Percentiles rank a stretch among this genome's conserved stretches.
Conservation (phyloP, 495 filamentous ascomycete species). For the Penicillium canariense region DNA sequence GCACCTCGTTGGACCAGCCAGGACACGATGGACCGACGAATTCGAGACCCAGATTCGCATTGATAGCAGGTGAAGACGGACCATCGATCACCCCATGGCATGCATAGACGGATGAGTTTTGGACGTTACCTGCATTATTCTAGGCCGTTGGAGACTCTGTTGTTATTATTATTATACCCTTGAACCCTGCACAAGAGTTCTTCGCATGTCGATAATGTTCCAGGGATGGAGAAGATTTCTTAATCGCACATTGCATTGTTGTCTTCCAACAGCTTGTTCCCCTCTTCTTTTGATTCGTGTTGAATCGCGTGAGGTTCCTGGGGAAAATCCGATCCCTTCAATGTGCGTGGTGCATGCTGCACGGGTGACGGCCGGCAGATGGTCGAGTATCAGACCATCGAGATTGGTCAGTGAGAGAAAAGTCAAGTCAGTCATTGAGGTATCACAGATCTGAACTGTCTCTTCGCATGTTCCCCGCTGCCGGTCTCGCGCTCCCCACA, state of each 20-base stretch:
- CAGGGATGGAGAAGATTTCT: too few relatives aligned
- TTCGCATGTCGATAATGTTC: too few relatives aligned
- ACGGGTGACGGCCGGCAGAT: not conserved
- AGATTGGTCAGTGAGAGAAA: not conserved
- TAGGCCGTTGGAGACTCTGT: not conserved
- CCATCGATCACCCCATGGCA: not conserved
- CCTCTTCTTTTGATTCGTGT: too few relatives aligned
- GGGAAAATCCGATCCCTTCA: too few relatives aligned
- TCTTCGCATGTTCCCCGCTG: too few relatives aligned
- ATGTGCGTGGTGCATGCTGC: not conserved
- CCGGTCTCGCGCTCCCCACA: too few relatives aligned
- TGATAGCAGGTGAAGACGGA: slow-evolving; percentile 8
- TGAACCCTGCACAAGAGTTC: not conserved
- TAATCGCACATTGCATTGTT: too few relatives aligned
- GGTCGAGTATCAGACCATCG: not conserved
- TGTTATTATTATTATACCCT: not conserved
- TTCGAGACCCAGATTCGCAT: slow-evolving; percentile 9
- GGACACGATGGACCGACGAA: not conserved
- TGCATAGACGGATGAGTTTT: not conserved
- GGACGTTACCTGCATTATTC: not conserved
- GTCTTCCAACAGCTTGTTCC: too few relatives aligned
- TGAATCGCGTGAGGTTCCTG: too few relatives aligned
- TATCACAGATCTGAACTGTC: too few relatives aligned
- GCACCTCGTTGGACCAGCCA: not conserved
- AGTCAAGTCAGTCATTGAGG: not conserved